These are phyloP conservation scores for Sisymbrium irio DNA, from an alignment of 345 rosid genomes.

Conservation along the genomic window DNA sequence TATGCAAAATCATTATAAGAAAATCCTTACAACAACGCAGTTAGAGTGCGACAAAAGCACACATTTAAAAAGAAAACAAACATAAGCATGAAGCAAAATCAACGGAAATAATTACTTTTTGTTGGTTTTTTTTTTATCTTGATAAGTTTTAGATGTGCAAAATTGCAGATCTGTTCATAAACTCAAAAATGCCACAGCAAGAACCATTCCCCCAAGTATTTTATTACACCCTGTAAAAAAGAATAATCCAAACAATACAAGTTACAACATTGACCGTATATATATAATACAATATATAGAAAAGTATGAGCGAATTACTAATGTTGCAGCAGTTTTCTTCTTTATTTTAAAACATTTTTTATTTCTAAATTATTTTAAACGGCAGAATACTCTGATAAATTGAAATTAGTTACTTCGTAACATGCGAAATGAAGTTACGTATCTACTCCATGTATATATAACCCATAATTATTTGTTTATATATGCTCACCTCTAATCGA, in stretches of 20 bases:
- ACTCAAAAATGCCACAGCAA: not conserved
- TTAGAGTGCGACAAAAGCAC: too few relatives aligned
- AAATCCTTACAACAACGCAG: too few relatives aligned
- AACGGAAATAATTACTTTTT: not conserved
- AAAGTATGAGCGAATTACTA: too few relatives aligned
- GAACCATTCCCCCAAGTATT: not conserved
- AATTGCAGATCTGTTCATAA: not conserved
- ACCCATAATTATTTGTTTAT: not conserved
- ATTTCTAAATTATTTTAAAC: too few relatives aligned
- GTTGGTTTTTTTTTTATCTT: not conserved
- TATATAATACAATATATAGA: too few relatives aligned
- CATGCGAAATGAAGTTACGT: not conserved
- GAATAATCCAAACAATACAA: not conserved
- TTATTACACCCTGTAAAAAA: not conserved
- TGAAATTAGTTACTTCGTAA: too few relatives aligned
- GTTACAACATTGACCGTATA: too few relatives aligned
- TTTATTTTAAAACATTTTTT: too few relatives aligned
- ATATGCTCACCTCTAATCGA: conserved; percentile 3
- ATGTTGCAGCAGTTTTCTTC: too few relatives aligned
- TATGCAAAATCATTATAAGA: too few relatives aligned
- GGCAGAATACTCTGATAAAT: too few relatives aligned
- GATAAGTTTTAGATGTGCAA: not conserved
- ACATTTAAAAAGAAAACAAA: not conserved
- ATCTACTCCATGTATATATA: not conserved
- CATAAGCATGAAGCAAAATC: not conserved